Evolutionary conservation across 148 eudicot genomes (phyloP), one percentile per base, ranked within the genome.

Genomic region (Diospyros lotus): DNA sequence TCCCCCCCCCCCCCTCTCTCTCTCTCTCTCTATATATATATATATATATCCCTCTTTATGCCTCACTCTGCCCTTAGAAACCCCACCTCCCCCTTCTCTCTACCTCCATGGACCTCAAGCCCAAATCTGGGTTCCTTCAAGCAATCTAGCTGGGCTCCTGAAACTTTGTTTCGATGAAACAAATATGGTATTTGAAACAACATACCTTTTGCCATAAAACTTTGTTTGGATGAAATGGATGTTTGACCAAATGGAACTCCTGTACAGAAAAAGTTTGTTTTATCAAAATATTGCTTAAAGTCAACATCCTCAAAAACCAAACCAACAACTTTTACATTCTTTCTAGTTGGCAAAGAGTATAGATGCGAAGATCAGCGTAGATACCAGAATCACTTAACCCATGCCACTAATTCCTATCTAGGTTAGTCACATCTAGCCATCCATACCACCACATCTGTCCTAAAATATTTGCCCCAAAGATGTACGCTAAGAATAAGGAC

Each of bases 201-300:
- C 97, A 86, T 92, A 94, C 98, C 97, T 94, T 94, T 94, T 72
- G 85, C 89, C 76, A 82, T 86, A 79, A 89, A 79, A 87, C 82
- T 85, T 89, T 94, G 87, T 89, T 88, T 90, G 76, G 97, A 82
- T 73, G 96, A 84, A 83, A 77, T 76, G 90, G 96, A 82, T 58
- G 88, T 78, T 78, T 85, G 90, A 86, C 88, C 89, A 84, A 82
- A 92, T 83, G 94, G 84, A 73, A 81, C 69, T 86, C 98, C 98
- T 94, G 98, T 85, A 90, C 86, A 77, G 75, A 77, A 81, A 82
- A 83, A 79, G 73, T 77, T 76, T 75, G 71, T 79, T 86, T 76
- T 75, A 85, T 88, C 83, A 90, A 84, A 80, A 75, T 42, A 69
- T 56, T 72, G 76, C 76, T 70, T 58, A 66, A 66, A 60, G 44